phyloP scores from a whole-genome alignment of 1,284 basidiomycete genomes.

The Ceratobasidium papillatum region DNA sequence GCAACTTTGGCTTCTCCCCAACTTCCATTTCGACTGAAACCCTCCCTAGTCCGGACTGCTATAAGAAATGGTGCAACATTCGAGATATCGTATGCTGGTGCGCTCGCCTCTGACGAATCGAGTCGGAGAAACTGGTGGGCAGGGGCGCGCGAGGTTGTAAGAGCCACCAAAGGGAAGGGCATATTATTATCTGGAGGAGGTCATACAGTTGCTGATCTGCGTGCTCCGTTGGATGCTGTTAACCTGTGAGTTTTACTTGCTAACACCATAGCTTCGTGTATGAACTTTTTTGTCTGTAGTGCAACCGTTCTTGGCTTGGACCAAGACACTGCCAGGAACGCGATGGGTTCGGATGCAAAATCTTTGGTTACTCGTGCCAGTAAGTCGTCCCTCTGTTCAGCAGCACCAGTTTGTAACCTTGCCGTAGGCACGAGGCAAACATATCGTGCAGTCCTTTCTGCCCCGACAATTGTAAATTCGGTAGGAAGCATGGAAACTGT shows the following conservation, averaged over 20 bases:
- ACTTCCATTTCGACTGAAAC: conserved; percentile 81
- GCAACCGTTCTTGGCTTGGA: conserved; percentile 71
- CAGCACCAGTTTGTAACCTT: conserved; percentile 4
- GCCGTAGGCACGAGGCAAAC: conserved; percentile 62
- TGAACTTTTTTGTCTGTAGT: conserved; percentile 51
- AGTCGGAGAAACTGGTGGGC: conserved; percentile 86
- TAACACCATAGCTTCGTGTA: background rate
- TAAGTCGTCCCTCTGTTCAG: conserved; percentile 55
- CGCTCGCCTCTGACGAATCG: conserved; percentile 63
- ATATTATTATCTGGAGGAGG: conserved; percentile 74
- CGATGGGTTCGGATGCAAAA: conserved; percentile 67
- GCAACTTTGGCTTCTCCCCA: conserved; percentile 70
- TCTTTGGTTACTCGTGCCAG: conserved; percentile 75
- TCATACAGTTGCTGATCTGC: conserved; percentile 63
- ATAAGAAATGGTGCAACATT: conserved; percentile 85
- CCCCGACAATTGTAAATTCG: conserved; percentile 63
- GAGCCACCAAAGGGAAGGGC: conserved; percentile 79
- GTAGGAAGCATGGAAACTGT: background rate
- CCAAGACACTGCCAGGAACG: conserved; percentile 70
- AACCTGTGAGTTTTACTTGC: conserved; percentile 66
- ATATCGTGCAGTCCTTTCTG: conserved; percentile 76
- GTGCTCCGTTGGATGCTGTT: conserved; percentile 72
- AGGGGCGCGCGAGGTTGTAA: conserved; percentile 71
- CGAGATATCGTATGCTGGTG: conserved; percentile 80
- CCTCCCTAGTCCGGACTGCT: conserved; percentile 81